phyloP scores from a whole-genome alignment of 768 basidiomycete genomes.

The Lyophyllum atratum region DNA sequence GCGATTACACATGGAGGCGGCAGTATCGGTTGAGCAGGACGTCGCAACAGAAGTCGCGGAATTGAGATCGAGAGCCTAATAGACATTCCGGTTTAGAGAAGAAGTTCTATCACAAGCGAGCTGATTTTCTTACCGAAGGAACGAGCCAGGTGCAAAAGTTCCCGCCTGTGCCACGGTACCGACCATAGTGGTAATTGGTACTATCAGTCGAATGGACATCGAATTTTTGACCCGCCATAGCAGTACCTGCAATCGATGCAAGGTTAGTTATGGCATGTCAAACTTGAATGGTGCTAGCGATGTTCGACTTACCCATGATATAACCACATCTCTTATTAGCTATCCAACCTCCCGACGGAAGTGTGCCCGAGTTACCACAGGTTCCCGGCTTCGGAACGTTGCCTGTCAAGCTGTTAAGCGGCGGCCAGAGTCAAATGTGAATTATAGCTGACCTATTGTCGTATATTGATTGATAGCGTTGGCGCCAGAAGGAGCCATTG shows the following conservation, averaged over 20 bases:
- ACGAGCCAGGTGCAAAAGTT: constrained; percentile 26
- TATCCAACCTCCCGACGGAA: constrained; percentile 27
- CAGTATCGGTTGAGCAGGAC: constrained; percentile 21
- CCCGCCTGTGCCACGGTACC: constrained; percentile 25
- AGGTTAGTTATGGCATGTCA: background rate
- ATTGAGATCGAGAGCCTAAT: constrained; percentile 18
- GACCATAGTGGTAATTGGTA: no score
- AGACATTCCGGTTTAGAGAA: background rate
- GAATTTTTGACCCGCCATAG: constrained; percentile 23
- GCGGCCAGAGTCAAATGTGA: background rate
- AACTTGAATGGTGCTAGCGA: no score
- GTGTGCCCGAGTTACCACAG: constrained; percentile 23
- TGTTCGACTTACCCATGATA: constrained; percentile 20
- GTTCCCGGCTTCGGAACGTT: constrained; percentile 26
- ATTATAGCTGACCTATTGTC: constrained; percentile 2
- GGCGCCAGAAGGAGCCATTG: background rate
- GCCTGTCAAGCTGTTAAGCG: constrained; percentile 5
- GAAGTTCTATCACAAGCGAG: background rate
- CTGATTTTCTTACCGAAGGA: constrained; percentile 16
- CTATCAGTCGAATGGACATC: constrained; percentile 24
- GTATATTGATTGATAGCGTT: constrained; percentile 13
- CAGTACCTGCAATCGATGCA: constrained; percentile 13
- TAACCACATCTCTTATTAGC: constrained; percentile 29
- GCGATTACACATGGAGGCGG: constrained; percentile 20
- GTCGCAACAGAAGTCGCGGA: constrained; percentile 6